Evolutionary conservation across 2,329 filamentous ascomycete genomes (phyloP), one percentile per base, ranked within the genome.

Genomic region (Colletotrichum agaves): DNA sequence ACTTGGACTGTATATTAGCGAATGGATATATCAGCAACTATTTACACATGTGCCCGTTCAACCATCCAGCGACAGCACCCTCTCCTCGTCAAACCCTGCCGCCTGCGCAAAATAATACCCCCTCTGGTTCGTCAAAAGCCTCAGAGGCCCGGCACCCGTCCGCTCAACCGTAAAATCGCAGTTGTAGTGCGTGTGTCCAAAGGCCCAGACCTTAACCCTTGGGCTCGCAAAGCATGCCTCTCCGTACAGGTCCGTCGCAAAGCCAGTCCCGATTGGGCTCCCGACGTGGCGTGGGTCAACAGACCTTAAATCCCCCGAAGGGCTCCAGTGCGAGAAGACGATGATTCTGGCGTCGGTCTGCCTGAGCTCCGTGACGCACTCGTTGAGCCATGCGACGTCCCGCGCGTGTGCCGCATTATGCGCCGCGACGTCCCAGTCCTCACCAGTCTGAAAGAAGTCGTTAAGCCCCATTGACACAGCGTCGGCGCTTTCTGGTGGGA

Each of bases 131-230:
- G 81, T 69, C 3, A 81, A 11, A 4, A 82, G 64, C 31, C 80
- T 74, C 61, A 79, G 74, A 4, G 72, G 72, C 3, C n/a, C 63
- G 13, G 61, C 62, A 10, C 60, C 72, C 0, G 12, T 43, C 5
- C 70, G 60, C 13, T 74, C 73, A 3, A 78, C 75, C 4, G 63
- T 27, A 59, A 79, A 83, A 57, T 79, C 75, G 71, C 78, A 82
- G 69, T 81, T 82, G 69, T 75, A 83, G 72, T 85, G 83, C 12
- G 82, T 85, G 70, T 85, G 82, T 2, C 83, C 82, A 74, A 83
- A 84, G 2, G 78, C 82, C 83, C 82, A 84, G 3, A 82, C 21
- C 39, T 73, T 75, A 4, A 84, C 82, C 4, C 66, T 73, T 1
- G 63, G 66, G 61, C 73, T 78, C 35, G 60, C 75, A 79, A 78